Percentiles rank a stretch among this genome's conserved stretches.
These are phyloP conservation scores for Endoconidiophora polonica DNA, from an alignment of 2,329 filamentous ascomycete species.

Conservation along the genomic window DNA sequence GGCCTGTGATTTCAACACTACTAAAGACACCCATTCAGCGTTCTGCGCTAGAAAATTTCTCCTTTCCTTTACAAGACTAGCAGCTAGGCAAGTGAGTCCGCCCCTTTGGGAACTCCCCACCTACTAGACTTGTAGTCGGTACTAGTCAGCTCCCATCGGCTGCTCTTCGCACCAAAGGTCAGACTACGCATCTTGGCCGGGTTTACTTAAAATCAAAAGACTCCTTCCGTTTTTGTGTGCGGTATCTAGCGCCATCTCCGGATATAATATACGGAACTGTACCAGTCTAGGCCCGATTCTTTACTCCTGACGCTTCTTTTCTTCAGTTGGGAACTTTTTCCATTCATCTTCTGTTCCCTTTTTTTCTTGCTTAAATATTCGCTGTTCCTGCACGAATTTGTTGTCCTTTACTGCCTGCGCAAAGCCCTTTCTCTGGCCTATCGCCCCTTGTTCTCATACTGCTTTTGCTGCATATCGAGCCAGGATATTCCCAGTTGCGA, in stretches of 20 bases:
- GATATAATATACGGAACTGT: conserved; percentile 1
- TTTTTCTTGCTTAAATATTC: conserved; percentile 6
- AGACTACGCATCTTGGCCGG: background rate
- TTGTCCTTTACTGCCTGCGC: conserved; percentile 1
- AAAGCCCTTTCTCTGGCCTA: conserved; percentile 11
- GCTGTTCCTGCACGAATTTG: conserved; percentile 2
- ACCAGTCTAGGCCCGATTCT: background rate
- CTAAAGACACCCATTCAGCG: background rate
- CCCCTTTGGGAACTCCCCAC: too few species aligned
- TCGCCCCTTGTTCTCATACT: conserved; percentile 10
- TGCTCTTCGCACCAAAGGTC: conserved; percentile 1
- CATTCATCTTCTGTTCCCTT: conserved; percentile 1
- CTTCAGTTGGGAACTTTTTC: background rate
- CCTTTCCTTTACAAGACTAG: conserved; percentile 3
- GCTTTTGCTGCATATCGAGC: conserved; percentile 9
- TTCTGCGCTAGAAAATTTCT: background rate
- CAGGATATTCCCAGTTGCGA: conserved; percentile 10
- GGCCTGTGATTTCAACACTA: background rate
- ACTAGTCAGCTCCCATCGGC: background rate
- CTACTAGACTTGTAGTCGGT: too few species aligned
- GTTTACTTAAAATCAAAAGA: conserved; percentile 1
- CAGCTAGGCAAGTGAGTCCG: background rate
- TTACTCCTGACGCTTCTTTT: background rate
- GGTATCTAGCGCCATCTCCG: background rate
- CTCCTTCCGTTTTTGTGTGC: background rate